phyloP scores from a whole-genome alignment of 179 eudicot genomes.

The Patellifolia procumbens region DNA sequence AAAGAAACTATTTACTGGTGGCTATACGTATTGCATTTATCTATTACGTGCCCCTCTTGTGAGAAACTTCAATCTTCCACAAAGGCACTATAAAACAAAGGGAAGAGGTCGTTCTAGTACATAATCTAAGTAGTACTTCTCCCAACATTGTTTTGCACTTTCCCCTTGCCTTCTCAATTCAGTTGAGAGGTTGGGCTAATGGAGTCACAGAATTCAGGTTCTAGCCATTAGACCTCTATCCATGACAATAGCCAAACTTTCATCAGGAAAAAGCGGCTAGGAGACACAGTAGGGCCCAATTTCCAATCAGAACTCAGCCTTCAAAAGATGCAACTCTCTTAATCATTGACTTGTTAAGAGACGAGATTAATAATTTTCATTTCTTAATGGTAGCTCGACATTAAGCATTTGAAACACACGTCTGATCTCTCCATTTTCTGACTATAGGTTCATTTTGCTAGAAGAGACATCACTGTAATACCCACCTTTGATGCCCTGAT shows the following conservation, averaged over 20 bases:
- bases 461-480: background rate
- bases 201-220: background rate
- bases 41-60: background rate
- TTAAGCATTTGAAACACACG: background rate
- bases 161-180: background rate
- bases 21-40: background rate
- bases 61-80: background rate
- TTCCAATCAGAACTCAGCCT: too few species aligned
- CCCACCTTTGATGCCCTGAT: background rate
- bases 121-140: background rate
- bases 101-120: background rate
- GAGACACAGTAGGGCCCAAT: background rate
- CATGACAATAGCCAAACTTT: background rate
- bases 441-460: background rate
- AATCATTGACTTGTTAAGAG: background rate
- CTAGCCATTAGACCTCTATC: background rate
- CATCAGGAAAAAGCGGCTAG: background rate
- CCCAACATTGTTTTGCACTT: background rate
- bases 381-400: background rate
- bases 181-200: background rate
- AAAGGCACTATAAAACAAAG: background rate
- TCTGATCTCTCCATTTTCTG: background rate
- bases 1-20: background rate
- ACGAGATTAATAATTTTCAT: background rate
- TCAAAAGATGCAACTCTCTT: background rate